Evolutionary conservation across 768 basidiomycete species (phyloP), one percentile per base, ranked within the genome.

Genomic region (Clathrus columnatus): DNA sequence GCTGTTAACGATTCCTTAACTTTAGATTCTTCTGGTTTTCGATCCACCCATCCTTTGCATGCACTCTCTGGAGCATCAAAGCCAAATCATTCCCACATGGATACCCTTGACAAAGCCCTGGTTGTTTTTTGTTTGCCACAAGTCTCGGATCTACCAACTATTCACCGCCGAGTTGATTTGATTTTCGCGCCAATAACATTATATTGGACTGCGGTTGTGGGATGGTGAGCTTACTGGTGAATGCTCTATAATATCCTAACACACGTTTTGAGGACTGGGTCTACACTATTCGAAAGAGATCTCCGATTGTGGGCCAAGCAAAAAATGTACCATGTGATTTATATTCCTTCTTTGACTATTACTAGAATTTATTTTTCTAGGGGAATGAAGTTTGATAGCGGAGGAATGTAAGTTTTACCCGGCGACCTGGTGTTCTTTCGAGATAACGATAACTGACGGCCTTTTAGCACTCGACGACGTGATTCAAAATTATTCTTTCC

Each of bases 261-360:
- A n/a, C n/a, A n/a, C n/a, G n/a, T n/a, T n/a, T n/a, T n/a, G n/a
- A 89, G 87, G 87, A 86, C 85, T 5, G 92, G 93, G 0, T 92
- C 87, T 4, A 90, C 80, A 58, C 86, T 91, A 82, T 95, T 96
- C 65, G 81, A 95, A 67, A 73, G 91, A 24, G 93, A 95, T 68
- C 67, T 96, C 49, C 76, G 88, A 59, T 69, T 79, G 14, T 87
- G 83, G 79, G 85, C 85, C 1, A 87, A 87, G 63, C 68, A 75
- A 43, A 66, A 72, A 60, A 78, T 69, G n/a, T n/a, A n/a, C n/a
- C n/a, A n/a, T n/a, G 85, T 83, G 60, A 26, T 73, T 56, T 41
- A 7, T 0, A 7, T 30, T 23, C 20, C 16, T 32, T 42, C 27
- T 2, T 24, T 7, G 27, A 14, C 53, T 52, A 56, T 18, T 49